Percentiles rank a stretch among this genome's conserved stretches.
phyloP scores from a whole-genome alignment of 257 asterid genomes.

The Schizonepeta tenuifolia region DNA sequence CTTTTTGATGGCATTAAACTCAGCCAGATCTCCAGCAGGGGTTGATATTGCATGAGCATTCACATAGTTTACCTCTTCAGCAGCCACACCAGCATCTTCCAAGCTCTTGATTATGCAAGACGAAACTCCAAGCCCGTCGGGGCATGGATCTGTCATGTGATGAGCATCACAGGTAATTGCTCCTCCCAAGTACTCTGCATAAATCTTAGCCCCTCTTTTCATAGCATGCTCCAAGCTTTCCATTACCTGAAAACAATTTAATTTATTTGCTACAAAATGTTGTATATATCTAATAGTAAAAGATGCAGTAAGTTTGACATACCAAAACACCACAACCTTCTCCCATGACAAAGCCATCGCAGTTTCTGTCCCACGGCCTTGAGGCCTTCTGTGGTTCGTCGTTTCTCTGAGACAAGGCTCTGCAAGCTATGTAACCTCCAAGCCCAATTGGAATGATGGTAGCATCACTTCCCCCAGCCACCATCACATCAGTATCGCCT shows the following conservation, averaged over 20 bases:
- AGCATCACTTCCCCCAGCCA: constrained; percentile 11
- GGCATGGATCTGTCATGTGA: constrained; percentile 44
- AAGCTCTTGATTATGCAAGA: constrained; percentile 41
- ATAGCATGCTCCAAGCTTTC: constrained; percentile 50
- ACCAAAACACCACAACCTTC: constrained; percentile 12
- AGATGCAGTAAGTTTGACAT: not conserved
- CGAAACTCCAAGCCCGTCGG: constrained; percentile 47
- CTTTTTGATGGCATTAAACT: not conserved
- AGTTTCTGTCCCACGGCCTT: constrained; percentile 9
- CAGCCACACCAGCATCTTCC: constrained; percentile 43
- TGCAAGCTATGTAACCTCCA: not conserved
- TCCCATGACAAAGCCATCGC: constrained; percentile 13
- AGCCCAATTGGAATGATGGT: not conserved
- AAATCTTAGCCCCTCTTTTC: constrained; percentile 39
- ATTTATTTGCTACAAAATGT: not conserved
- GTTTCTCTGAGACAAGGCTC: not conserved
- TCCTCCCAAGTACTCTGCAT: constrained; percentile 53
- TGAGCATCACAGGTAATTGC: constrained; percentile 46
- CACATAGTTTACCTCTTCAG: constrained; percentile 67
- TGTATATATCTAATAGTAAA: not conserved
- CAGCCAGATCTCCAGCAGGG: constrained; percentile 6
- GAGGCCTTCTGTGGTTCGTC: not conserved
- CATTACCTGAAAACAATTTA: constrained; percentile 32
- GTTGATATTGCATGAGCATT: constrained; percentile 12
- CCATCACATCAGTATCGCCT: constrained; percentile 1